Percentiles rank a stretch among this genome's conserved stretches.
Conservation (phyloP, 345 rosid species). For the Sisymbrium altissimum region DNA sequence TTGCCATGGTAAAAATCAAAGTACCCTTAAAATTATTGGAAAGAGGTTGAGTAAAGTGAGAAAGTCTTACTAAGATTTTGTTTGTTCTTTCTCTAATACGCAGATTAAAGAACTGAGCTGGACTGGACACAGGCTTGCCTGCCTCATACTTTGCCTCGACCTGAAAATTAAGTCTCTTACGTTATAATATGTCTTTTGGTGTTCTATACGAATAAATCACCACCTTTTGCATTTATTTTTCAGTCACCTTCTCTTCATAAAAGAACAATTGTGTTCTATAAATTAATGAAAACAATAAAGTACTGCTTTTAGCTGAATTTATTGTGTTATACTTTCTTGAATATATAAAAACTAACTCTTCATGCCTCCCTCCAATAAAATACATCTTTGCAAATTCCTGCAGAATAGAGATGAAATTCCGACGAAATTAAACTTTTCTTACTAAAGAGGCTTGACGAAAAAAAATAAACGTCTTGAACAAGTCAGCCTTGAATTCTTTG, state of each 20-base stretch:
- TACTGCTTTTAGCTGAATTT: background rate
- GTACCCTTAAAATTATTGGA: background rate
- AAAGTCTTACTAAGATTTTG: background rate
- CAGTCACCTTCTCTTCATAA: background rate
- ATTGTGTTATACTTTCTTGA: too few species aligned
- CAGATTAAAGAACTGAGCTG: conserved; percentile 19
- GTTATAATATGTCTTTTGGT: background rate
- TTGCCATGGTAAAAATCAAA: background rate
- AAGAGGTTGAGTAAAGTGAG: background rate
- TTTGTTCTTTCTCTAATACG: background rate
- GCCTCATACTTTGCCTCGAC: background rate
- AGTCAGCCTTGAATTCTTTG: too few species aligned
- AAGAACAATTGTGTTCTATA: background rate
- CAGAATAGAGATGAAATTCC: too few species aligned
- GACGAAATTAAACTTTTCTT: too few species aligned
- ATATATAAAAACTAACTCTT: too few species aligned
- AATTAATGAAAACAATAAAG: background rate
- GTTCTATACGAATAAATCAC: background rate
- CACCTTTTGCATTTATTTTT: background rate
- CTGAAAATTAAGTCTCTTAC: background rate
- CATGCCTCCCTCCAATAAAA: too few species aligned
- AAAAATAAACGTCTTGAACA: too few species aligned
- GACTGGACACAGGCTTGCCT: background rate
- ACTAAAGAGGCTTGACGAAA: too few species aligned
- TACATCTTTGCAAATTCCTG: too few species aligned